Evolutionary conservation across 768 basidiomycete species (phyloP), one percentile per base, ranked within the genome.

Genomic region (Ramaria sp.): DNA sequence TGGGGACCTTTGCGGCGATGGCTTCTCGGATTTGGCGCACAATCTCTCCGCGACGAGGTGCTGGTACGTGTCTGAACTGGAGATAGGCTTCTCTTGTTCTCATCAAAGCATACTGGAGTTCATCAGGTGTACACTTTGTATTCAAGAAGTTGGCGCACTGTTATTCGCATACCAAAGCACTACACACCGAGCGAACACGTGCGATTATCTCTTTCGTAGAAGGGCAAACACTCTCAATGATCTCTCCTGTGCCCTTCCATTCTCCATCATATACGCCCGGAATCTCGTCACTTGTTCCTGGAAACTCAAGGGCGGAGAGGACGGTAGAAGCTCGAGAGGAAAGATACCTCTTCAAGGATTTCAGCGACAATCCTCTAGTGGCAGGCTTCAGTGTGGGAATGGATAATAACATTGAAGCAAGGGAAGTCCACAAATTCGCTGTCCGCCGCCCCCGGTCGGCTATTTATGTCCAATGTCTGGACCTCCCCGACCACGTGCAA

Each of bases 171-270:
- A 17, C 19, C 17, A n/a, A 17, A 54, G 48, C 39, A 43, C 37
- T 4, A 71, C 80, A 63, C 63, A 84, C 91, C 34, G 84, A 81
- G 54, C 74, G 79, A 47, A 95, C 81, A 55, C 77, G 76, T 38
- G 86, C 93, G 38, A 97, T 72, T 15, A 83, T 72, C 66, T 95
- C 91, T 2, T 91, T 91, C 15, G 92, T 95, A 9, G 90, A 81
- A 13, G 92, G 92, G 68, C 92, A 95, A 17, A 79, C 65, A 52
- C 86, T 89, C 62, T 78, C 72, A 17, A 88, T 64, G 4, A 88
- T 56, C 53, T 86, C 84, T 2, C 91, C 91, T 76, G 60, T 63
- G 20, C 90, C 91, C 57, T 76, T 73, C 91, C 91, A 93, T 62
- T 77, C 70, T 37, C 90, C 90, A 64, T 92, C 85, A 64, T 88